phyloP scores from a whole-genome alignment of 2,329 filamentous ascomycete species.

The Volutella citrinella region DNA sequence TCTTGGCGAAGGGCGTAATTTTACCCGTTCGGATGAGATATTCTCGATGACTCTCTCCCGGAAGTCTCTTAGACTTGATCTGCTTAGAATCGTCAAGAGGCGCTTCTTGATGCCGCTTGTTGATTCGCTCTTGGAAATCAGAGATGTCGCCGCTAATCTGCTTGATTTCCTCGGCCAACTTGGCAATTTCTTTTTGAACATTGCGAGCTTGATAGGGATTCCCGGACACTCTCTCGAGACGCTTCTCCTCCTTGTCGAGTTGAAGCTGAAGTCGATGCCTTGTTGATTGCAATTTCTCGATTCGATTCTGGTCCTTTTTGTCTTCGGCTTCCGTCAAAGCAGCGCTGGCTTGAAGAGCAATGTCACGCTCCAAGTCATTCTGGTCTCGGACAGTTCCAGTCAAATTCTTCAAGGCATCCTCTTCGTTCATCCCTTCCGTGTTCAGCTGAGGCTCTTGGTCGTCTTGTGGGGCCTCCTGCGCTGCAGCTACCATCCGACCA shows the following conservation, averaged over 20 bases:
- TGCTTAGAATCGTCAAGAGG: constrained; percentile 41
- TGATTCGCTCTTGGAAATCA: constrained; percentile 79
- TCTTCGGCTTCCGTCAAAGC: constrained; percentile 61
- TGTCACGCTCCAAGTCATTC: constrained; percentile 86
- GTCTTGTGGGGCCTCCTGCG: constrained; percentile 22
- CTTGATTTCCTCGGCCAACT: constrained; percentile 62
- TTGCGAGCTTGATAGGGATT: constrained; percentile 53
- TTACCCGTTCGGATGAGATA: constrained; percentile 95
- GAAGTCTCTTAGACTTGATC: constrained; percentile 57
- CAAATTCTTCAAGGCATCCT: constrained; percentile 57
- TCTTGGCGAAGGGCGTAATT: constrained; percentile 90
- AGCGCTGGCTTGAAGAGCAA: constrained; percentile 60
- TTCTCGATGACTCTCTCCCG: constrained; percentile 80
- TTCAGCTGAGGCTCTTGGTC: constrained; percentile 7
- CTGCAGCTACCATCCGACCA: constrained; percentile 28
- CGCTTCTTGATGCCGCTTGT: constrained; percentile 62
- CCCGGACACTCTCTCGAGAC: constrained; percentile 40
- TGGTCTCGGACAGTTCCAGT: constrained; percentile 76
- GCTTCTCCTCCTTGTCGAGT: constrained; percentile 53
- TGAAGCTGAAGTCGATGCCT: constrained; percentile 62
- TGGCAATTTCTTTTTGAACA: constrained; percentile 62
- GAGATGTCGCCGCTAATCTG: constrained; percentile 68
- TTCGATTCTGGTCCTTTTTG: constrained; percentile 60
- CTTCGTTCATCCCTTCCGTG: constrained; percentile 49
- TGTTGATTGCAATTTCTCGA: constrained; percentile 53